Evolutionary conservation across 306 rosid species (phyloP).

Genomic region (Malus fusca): DNA sequence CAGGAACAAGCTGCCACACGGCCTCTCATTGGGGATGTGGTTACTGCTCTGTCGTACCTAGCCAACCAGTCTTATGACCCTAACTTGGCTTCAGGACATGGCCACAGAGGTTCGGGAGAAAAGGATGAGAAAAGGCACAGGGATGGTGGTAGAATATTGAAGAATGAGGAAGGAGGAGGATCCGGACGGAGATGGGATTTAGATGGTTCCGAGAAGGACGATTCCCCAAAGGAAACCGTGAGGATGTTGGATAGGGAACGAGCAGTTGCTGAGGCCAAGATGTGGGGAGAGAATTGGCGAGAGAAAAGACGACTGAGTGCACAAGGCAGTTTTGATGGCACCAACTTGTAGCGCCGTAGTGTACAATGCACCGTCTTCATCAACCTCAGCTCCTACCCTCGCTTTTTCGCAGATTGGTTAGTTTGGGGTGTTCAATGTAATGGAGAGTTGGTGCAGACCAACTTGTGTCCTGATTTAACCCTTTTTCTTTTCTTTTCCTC

Average conservation of each 20-base stretch:
- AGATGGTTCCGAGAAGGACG: conserved; percentile 83
- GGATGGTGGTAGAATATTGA: conserved; percentile 57
- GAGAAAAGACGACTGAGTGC: conserved; percentile 64
- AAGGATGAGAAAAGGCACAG: conserved; percentile 54
- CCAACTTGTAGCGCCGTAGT: conserved; percentile 30
- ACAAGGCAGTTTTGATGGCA: conserved; percentile 65
- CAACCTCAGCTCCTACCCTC: conserved; percentile 17
- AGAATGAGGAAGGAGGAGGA: conserved; percentile 69
- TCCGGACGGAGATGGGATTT: conserved; percentile 73
- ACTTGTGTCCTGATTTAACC: conserved; percentile 31
- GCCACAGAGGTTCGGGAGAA: conserved; percentile 48
- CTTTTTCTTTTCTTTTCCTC: background rate
- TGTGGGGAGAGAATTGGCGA: conserved; percentile 95
- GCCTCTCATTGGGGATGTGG: conserved; percentile 86
- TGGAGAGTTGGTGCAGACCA: conserved; percentile 17
- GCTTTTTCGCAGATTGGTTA: conserved; percentile 3
- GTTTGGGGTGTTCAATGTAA: conserved; percentile 19
- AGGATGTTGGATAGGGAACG: conserved; percentile 77
- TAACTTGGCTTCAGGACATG: conserved; percentile 38
- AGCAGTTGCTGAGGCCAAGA: conserved; percentile 88
- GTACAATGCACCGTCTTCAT: conserved; percentile 2
- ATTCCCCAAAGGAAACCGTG: conserved; percentile 72
- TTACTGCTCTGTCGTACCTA: conserved; percentile 79
- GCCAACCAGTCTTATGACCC: conserved; percentile 79
- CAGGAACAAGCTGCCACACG: conserved; percentile 92